A percentile compares a stretch with the other conserved stretches of the same genome.
These are phyloP conservation scores for Phytophthora capsici DNA, from an alignment of 352 stramenopile genomes.

Conservation along the genomic window DNA sequence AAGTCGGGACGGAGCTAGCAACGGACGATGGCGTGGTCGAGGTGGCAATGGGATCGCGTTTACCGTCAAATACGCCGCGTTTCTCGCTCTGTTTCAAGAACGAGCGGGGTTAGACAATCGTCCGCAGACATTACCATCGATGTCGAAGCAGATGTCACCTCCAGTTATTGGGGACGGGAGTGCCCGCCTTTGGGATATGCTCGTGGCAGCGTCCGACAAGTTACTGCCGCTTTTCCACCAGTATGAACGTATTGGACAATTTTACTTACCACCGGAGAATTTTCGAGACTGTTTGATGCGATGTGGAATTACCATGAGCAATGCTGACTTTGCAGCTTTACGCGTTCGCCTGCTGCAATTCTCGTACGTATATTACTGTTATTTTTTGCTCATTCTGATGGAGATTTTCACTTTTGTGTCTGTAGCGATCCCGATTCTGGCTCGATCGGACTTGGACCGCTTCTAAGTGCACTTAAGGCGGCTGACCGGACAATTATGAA, in stretches of 20 bases:
- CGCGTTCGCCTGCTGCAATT: conserved; percentile 67
- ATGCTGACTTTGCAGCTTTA: conserved; percentile 71
- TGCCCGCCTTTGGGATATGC: conserved; percentile 67
- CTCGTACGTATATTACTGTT: conserved; percentile 44
- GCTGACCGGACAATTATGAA: conserved; percentile 57
- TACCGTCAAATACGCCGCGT: conserved; percentile 67
- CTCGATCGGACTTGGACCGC: conserved; percentile 42
- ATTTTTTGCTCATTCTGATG: too few species aligned
- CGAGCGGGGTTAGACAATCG: conserved; percentile 22
- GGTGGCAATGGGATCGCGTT: conserved; percentile 37
- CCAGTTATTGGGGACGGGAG: conserved; percentile 53
- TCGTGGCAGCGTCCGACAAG: conserved; percentile 57
- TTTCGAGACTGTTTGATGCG: conserved; percentile 70
- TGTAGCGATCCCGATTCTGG: conserved; percentile 61
- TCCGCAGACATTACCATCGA: conserved; percentile 41
- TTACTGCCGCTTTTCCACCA: conserved; percentile 62
- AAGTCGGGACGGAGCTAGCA: conserved; percentile 25
- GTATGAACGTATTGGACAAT: conserved; percentile 61
- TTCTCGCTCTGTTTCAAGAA: conserved; percentile 56
- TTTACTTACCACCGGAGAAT: conserved; percentile 54
- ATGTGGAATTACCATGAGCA: conserved; percentile 69
- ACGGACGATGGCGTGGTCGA: conserved; percentile 28
- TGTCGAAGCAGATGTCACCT: conserved; percentile 51
- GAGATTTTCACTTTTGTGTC: too few species aligned
- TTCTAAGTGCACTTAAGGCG: conserved; percentile 58